Evolutionary conservation across 2,329 filamentous ascomycete genomes (phyloP), one percentile per base, ranked within the genome.

Genomic region (Colletotrichum chlorophyti): DNA sequence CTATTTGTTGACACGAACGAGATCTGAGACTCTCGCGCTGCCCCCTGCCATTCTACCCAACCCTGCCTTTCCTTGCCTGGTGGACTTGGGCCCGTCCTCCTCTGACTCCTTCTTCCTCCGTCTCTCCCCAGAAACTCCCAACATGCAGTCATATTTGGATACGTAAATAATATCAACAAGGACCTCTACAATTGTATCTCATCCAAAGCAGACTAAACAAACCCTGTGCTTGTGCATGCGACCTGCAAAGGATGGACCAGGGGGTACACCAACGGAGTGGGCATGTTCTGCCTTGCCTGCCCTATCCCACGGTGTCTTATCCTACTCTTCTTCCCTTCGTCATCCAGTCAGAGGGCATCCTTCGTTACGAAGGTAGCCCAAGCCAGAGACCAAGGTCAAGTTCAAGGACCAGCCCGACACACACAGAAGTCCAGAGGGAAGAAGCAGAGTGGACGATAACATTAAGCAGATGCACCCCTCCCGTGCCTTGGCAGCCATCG

Each of bases 401-500:
- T n/a, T n/a, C n/a, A n/a, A n/a, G n/a, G 49, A 29, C 38, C 48
- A 37, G 50, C 50, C 31, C 43, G 26, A 34, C 31, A 34, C 19
- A 41, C 37, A 57, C 21, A 40, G 31, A 29, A 29, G 27, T 37
- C 32, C 50, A 46, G 53, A 42, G 50, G 40, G 49, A 47, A 55
- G 31, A 38, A 26, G 49, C 46, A 43, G 43, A 48, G 51, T 59
- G 55, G 51, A 55, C 26, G 55, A 59, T 45, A 55, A 55, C 51
- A 55, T 38, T 15, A 50, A 32, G 31, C 41, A 37, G 31, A 12
- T 40, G 46, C 34, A 37, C 34, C 21, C 24, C 34, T 40, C 41
- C 55, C 51, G 31, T 55, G 51, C 55, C 55, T 59, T 50, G 55
- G 55, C 55, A 59, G 38, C 51, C 48, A 46, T 52, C 53, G 35